Conservation (phyloP, 805 yeast species). For the Grigorovia transvaalensis region DNA sequence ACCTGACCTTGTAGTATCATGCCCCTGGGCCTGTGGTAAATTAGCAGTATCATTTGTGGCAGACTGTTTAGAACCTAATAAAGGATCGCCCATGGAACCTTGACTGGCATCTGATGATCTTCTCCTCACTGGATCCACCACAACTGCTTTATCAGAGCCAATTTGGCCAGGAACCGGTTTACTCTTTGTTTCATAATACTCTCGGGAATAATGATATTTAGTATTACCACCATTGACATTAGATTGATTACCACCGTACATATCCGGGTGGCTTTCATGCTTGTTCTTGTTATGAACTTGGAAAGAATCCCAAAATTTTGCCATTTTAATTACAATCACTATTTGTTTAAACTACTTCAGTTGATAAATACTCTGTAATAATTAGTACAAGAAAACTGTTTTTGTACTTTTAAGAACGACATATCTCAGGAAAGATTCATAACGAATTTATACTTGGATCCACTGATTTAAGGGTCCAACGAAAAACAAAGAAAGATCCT, state of each 20-base stretch:
- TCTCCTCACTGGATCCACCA: neutral
- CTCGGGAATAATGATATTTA: slow-evolving; percentile 14
- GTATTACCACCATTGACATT: slow-evolving; percentile 17
- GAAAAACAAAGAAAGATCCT: too few relatives aligned
- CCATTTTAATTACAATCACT: slow-evolving; percentile 1
- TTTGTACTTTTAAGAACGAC: neutral
- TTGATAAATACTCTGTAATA: neutral
- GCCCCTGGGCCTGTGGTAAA: neutral
- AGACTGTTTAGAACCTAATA: neutral
- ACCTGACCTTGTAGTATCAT: slow-evolving; percentile 1
- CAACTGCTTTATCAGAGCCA: neutral
- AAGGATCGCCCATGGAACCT: neutral
- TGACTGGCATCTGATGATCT: neutral
- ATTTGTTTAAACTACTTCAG: neutral
- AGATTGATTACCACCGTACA: slow-evolving; percentile 13
- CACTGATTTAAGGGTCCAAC: too few relatives aligned
- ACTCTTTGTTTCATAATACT: slow-evolving; percentile 9
- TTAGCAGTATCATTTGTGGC: neutral
- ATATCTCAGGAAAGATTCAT: neutral
- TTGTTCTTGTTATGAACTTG: slow-evolving; percentile 25
- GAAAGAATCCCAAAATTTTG: slow-evolving; percentile 25
- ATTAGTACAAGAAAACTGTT: neutral
- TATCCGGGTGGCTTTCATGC: slow-evolving; percentile 16
- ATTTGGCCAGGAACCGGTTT: neutral
- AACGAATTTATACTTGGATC: neutral